Conservation (phyloP, 148 eudicot genomes). For the Dysphania ambrosioides region DNA sequence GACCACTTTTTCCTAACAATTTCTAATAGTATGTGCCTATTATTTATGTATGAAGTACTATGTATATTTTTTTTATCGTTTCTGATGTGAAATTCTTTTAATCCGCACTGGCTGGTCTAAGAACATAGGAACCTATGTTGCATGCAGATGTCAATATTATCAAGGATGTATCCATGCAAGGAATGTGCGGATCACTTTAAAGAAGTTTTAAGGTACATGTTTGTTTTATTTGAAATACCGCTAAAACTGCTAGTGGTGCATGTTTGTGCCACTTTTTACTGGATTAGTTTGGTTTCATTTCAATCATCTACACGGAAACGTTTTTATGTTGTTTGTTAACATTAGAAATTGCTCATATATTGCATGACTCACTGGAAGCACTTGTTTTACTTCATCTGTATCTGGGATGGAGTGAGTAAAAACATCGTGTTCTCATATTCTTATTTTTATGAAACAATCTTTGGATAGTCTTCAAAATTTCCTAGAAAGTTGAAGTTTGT, state of each 20-base stretch:
- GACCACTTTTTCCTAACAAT: background rate
- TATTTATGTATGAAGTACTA: background rate
- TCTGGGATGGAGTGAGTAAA: background rate
- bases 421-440: background rate
- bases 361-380: background rate
- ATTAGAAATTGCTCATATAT: background rate
- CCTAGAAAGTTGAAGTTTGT: background rate
- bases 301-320: background rate
- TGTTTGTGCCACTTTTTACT: background rate
- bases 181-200: constrained; percentile 98
- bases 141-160: constrained; percentile 78
- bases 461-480: background rate
- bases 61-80: background rate
- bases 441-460: background rate
- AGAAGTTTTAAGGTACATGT: constrained; percentile 64
- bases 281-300: background rate
- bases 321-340: background rate
- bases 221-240: background rate
- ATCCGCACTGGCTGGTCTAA: background rate
- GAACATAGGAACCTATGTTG: constrained; percentile 7
- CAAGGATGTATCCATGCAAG: constrained; percentile 89
- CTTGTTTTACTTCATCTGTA: background rate
- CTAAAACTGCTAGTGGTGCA: background rate
- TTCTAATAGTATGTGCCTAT: background rate
- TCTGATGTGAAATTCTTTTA: background rate